Evolutionary conservation across 768 basidiomycete species (phyloP), one percentile per base, ranked within the genome.

Genomic region (Rhodotorula taiwanensis): DNA sequence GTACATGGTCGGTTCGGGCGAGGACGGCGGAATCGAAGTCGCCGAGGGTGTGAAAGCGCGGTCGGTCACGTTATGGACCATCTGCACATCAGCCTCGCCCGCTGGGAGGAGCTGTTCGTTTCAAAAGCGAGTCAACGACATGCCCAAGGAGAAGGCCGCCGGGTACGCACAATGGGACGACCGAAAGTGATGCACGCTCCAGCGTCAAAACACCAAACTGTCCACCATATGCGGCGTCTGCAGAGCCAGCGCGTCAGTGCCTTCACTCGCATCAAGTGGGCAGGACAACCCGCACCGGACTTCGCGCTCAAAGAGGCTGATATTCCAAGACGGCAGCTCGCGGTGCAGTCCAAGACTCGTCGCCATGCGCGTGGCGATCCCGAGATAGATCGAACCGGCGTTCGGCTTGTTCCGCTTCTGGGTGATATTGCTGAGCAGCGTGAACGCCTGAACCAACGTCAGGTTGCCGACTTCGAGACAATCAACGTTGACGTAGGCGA

Each of bases 401-500:
- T 43, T 31, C 31, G 34, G 25, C n/a, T 47, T 31, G 45, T 56
- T 56, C 33, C 33, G 44, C 55, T 56, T 56, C 33, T 56, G 55
- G 3, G 55, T 44, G 44, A 25, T 27, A 45, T 56, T 56, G 25
- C 33, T 44, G 14, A 56, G 45, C 4, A 56, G 34, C 8, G 18
- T 6, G 34, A 56, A 56, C 7, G 55, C 55, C 27, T 54, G 52
- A 1, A 56, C 55, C 25, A 44, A 15, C 4, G 55, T 56, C 31
- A 56, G 15, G 20, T 18, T 47, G 31, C 31, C 23, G n/a, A 13
- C 6, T 20, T 56, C 55, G 33, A 56, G 45, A 10, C 45, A 21
- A 8, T 33, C 31, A 6, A 31, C 23, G 11, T n/a, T 33, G 27
- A 48, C 44, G 23, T 4, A 9, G 16, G 55, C 16, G 15, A 23